Evolutionary conservation across 257 asterid genomes (phyloP), one percentile per base, ranked within the genome.

Genomic region (Ligustrum vulgare): DNA sequence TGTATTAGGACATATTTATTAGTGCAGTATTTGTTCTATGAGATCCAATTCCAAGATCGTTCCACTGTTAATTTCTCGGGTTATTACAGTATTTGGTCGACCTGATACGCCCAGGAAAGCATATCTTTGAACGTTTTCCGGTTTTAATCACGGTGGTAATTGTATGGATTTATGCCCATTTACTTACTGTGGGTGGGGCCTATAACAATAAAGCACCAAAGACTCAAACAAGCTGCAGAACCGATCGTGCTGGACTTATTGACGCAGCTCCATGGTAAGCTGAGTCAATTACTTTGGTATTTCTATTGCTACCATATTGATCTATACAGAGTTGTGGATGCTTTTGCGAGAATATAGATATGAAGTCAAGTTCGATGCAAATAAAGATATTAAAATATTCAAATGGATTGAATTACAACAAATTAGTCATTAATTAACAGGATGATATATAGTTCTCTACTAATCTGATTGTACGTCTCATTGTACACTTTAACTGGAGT

Each of bases 221-320:
- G 67, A 89, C 93, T 2, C 96, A 91, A 80, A 66, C 60, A 18
- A 89, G 86, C 88, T 91, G 97, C 79, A 85, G 96, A 77, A 91
- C 97, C 4, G 96, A 91, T 78, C 93, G 92, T 20, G 81, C 97
- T 33, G 96, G 97, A 70, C 97, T 91, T 37, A 87, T 91, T n/a
- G 82, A 72, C 67, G 91, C 85, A 77, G 96, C 97, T 74, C 92
- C 92, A 25, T 91, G 97, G 97, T 87, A 56, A 74, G 80, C 68
- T 37, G 16, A 47, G 10, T 54, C 20, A 6, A 62, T 43, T 20
- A 9, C 25, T 49, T 16, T 51, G 20, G 7, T 43, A 23, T 34
- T n/a, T 54, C 67, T 45, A 18, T 1, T 45, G 7, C 54, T 13
- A 13, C n/a, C n/a, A 45, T 45, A 45, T 39, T 39, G 47, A 39